phyloP scores from a whole-genome alignment of 1,284 basidiomycete genomes.

The Cryptococcus amylolentus region DNA sequence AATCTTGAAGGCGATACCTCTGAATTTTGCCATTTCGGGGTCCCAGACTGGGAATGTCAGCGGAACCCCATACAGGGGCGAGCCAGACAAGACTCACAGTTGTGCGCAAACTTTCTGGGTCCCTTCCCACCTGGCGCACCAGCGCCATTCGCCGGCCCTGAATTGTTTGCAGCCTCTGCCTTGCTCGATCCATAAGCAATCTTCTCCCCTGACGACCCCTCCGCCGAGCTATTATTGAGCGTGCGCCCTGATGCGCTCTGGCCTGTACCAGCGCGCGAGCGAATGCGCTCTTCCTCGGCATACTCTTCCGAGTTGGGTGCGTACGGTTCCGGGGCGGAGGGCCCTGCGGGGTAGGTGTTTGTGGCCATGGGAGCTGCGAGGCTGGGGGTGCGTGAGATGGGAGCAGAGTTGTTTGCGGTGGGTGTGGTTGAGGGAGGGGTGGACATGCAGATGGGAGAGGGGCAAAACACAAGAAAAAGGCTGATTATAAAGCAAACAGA shows the following conservation, averaged over 20 bases:
- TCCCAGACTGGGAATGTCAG: constrained; percentile 12
- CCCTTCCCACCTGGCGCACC: neutral
- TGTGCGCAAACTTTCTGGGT: constrained; percentile 10
- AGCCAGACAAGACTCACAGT: constrained; percentile 6
- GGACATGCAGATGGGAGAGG: too few species aligned
- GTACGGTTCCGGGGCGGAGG: neutral
- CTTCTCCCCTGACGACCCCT: neutral
- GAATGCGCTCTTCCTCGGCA: neutral
- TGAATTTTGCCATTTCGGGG: constrained; percentile 33
- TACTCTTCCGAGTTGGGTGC: neutral
- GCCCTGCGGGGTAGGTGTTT: neutral
- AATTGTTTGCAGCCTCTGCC: constrained; percentile 6
- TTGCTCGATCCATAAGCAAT: neutral
- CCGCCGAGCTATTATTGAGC: too few species aligned
- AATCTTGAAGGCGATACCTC: constrained; percentile 39
- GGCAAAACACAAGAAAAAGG: too few species aligned
- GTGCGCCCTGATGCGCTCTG: neutral
- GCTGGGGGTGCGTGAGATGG: too few species aligned
- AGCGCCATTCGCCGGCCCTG: constrained; percentile 1
- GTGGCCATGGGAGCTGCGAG: too few species aligned
- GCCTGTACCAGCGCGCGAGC: neutral
- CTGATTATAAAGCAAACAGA: too few species aligned
- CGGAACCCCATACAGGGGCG: neutral
- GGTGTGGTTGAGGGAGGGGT: too few species aligned
- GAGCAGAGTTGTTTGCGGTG: too few species aligned